Conservation (phyloP, 1,284 basidiomycete species). For the Ceratorhiza oryzae-sativae region DNA sequence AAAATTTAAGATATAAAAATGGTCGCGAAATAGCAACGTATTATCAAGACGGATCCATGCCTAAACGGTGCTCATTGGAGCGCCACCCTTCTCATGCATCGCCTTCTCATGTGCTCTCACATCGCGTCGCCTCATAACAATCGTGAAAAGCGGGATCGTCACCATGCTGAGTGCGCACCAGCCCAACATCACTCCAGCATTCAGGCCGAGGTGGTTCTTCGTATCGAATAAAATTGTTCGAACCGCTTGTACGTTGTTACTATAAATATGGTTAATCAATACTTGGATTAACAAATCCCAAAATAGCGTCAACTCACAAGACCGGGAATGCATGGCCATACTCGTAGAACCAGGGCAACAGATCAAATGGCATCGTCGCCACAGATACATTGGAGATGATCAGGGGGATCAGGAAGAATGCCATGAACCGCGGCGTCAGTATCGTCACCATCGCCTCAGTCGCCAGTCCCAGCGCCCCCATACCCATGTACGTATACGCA, state of each 20-base stretch:
- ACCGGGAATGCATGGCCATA: conserved; percentile 58
- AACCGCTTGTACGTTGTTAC: conserved; percentile 27
- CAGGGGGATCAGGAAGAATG: conserved; percentile 47
- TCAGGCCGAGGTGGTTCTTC: conserved; percentile 54
- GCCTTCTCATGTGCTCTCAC: conserved; percentile 13
- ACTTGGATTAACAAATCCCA: too few species aligned
- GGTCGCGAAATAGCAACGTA: too few species aligned
- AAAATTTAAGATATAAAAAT: too few species aligned
- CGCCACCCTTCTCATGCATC: conserved; percentile 5
- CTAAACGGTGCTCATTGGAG: neutral
- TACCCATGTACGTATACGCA: conserved; percentile 49
- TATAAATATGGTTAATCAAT: neutral
- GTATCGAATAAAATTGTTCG: conserved; percentile 62
- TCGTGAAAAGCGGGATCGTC: conserved; percentile 55
- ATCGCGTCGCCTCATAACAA: conserved; percentile 52
- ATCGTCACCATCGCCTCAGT: conserved; percentile 49
- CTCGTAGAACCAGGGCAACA: conserved; percentile 56
- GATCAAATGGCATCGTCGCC: conserved; percentile 55
- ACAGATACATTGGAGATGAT: conserved; percentile 59
- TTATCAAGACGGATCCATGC: too few species aligned
- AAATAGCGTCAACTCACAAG: conserved; percentile 52
- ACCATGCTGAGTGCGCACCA: conserved; percentile 55
- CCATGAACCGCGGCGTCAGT: conserved; percentile 42
- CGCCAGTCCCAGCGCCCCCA: conserved; percentile 47
- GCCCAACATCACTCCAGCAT: conserved; percentile 57